Conservation (phyloP, 371 early-diverging fungal species). For the Mortierella polycephala region DNA sequence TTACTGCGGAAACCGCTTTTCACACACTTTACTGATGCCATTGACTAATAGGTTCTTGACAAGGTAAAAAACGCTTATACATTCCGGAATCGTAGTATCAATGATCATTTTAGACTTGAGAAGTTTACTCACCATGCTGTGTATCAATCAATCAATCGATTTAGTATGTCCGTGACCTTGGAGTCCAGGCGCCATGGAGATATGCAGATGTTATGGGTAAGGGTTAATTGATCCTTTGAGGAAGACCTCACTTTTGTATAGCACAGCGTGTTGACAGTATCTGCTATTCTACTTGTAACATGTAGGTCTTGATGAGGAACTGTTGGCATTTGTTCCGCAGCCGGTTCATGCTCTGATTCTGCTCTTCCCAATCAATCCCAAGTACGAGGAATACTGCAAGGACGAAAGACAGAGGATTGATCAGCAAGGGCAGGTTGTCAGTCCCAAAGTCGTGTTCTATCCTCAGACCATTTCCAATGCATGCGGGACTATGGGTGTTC, state of each 20-base stretch:
- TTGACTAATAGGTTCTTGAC: slow-evolving; percentile 67
- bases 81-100: not conserved
- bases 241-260: not conserved
- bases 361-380: slow-evolving; percentile 73
- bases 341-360: slow-evolving; percentile 86
- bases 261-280: too few species aligned
- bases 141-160: not conserved
- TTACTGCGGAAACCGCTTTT: slow-evolving; percentile 9
- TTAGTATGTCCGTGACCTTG: slow-evolving; percentile 67
- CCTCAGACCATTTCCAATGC: slow-evolving; percentile 93
- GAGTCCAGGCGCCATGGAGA: slow-evolving; percentile 61
- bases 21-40: too few species aligned
- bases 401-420: slow-evolving; percentile 65
- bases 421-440: slow-evolving; percentile 63
- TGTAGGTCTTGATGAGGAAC: slow-evolving; percentile 83
- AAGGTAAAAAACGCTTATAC: slow-evolving; percentile 56
- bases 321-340: slow-evolving; percentile 81
- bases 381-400: slow-evolving; percentile 67
- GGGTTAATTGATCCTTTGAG: not conserved
- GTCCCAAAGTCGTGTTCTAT: slow-evolving; percentile 77
- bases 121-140: too few species aligned
- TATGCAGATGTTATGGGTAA: slow-evolving; percentile 74
- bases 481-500: slow-evolving; percentile 88
- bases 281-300: not conserved
- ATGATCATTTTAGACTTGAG: too few species aligned